Conservation (phyloP, 2,329 filamentous ascomycete species). For the Aspergillus transmontanensis region DNA sequence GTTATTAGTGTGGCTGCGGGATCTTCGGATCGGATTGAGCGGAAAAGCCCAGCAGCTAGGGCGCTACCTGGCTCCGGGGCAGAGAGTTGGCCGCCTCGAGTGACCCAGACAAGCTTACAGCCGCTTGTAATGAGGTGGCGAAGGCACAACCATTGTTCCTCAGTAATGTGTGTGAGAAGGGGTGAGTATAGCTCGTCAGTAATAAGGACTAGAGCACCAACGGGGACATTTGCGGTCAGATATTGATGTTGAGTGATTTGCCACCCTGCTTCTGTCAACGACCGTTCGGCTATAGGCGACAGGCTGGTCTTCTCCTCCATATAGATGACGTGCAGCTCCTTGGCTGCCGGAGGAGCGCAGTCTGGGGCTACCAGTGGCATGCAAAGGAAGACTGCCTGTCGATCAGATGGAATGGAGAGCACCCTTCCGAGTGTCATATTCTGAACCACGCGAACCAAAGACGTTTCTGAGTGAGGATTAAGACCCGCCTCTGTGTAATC, state of each 20-base stretch:
- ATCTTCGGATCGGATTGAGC: conserved; percentile 12
- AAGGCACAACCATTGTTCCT: conserved; percentile 7
- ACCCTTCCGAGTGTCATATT: background rate
- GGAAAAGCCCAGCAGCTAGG: conserved; percentile 10
- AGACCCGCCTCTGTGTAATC: background rate
- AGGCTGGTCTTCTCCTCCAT: background rate
- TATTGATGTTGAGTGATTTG: background rate
- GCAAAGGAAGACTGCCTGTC: background rate
- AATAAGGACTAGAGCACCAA: background rate
- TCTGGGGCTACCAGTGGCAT: background rate
- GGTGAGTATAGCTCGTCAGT: conserved; percentile 6
- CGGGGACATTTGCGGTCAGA: background rate
- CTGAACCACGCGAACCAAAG: background rate
- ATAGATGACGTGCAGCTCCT: background rate
- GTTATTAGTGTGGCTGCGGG: conserved; percentile 7
- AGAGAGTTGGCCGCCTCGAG: conserved; percentile 3
- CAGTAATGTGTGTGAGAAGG: background rate
- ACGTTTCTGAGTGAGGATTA: background rate
- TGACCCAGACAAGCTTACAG: conserved; percentile 13
- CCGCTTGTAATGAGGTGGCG: background rate
- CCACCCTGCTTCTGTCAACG: conserved; percentile 1
- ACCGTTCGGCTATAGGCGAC: background rate
- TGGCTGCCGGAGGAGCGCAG: background rate
- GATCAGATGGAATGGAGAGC: background rate
- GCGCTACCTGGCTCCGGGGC: conserved; percentile 7